Percentiles rank a stretch among this genome's conserved stretches.
phyloP scores from a whole-genome alignment of 352 stramenopile species.

The Phytophthora agathidicida region DNA sequence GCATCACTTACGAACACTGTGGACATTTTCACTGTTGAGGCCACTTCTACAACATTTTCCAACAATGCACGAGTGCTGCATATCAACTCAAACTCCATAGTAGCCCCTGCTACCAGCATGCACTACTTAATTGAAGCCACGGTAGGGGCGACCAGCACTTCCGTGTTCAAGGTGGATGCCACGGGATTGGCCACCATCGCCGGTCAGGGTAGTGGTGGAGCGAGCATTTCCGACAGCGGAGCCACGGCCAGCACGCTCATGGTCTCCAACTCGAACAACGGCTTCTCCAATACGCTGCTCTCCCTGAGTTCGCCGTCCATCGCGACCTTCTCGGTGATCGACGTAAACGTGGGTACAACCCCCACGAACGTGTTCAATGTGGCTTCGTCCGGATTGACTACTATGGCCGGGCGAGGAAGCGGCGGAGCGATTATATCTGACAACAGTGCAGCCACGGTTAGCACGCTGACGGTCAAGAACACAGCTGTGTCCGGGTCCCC shows the following conservation, averaged over 20 bases:
- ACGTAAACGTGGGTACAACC: neutral
- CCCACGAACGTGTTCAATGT: constrained; percentile 1
- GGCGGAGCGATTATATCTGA: constrained; percentile 1
- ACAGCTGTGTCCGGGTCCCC: too few relatives aligned
- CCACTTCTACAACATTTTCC: constrained; percentile 27
- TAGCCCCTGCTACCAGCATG: constrained; percentile 15
- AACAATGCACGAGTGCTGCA: constrained; percentile 19
- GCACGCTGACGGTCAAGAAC: neutral
- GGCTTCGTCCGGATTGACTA: neutral
- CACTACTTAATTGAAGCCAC: constrained; percentile 28
- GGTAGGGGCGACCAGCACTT: neutral
- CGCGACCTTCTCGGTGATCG: neutral
- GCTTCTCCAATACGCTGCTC: neutral
- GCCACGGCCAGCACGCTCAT: constrained; percentile 3
- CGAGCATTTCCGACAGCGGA: constrained; percentile 4
- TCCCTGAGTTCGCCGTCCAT: neutral
- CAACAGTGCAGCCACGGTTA: neutral
- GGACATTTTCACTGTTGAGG: constrained; percentile 32
- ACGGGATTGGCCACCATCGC: constrained; percentile 14
- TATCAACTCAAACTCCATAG: constrained; percentile 25
- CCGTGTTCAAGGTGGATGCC: constrained; percentile 12
- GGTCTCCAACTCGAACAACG: neutral
- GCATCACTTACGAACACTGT: constrained; percentile 1
- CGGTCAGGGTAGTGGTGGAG: constrained; percentile 11
- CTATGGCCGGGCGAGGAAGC: neutral